These are phyloP conservation scores for Camellia lanceoleosa DNA, from an alignment of 148 eudicot species.

Conservation along the genomic window DNA sequence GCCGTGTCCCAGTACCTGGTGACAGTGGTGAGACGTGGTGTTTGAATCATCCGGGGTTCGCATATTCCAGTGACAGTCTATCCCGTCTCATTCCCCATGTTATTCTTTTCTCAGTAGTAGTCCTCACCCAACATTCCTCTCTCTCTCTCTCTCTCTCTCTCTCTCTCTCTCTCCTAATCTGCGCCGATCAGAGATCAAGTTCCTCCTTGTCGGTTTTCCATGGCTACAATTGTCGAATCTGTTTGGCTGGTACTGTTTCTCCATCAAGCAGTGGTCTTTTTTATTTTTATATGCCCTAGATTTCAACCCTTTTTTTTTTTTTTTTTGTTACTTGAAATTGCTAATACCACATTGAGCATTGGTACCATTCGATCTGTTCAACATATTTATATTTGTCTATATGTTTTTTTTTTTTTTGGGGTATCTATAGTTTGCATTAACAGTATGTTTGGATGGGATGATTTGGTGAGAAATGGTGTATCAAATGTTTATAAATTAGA, in stretches of 20 bases:
- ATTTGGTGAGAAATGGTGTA: neutral
- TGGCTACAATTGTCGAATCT: conserved; percentile 63
- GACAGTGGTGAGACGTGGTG: too few relatives aligned
- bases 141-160: conserved; percentile 10
- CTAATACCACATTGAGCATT: neutral
- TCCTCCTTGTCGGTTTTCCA: conserved; percentile 19
- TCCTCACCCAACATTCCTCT: neutral
- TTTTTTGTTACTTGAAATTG: neutral
- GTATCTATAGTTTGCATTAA: neutral
- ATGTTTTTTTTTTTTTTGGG: conserved; percentile 1
- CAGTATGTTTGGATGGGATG: neutral
- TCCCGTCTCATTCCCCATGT: neutral
- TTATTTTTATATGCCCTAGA: conserved; percentile 8
- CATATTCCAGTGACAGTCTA: conserved; percentile 27
- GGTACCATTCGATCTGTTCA: neutral
- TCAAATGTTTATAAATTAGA: too few relatives aligned
- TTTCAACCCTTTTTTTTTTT: neutral
- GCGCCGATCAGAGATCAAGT: conserved; percentile 20
- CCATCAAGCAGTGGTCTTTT: neutral
- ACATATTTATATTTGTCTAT: neutral
- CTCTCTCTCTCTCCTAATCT: conserved; percentile 3
- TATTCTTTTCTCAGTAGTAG: neutral
- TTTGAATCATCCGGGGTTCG: too few relatives aligned
- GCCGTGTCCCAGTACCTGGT: too few relatives aligned
- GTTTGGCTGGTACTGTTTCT: conserved; percentile 54